A percentile compares a stretch with the other conserved stretches of the same genome.
Conservation (phyloP, 352 stramenopile genomes). For the Phytophthora boehmeriae region DNA sequence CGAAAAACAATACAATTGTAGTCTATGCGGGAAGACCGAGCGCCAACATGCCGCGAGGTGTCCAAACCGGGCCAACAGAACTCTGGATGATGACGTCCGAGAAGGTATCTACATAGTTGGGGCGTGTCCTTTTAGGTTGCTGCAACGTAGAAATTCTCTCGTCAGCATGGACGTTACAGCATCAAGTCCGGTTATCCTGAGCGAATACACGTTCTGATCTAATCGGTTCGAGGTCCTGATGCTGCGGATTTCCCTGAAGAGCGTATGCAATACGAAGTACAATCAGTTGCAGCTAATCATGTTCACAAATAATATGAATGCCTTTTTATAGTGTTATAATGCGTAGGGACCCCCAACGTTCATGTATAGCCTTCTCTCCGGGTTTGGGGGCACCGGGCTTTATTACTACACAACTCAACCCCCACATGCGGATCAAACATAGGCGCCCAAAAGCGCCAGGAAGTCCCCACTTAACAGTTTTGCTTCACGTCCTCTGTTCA, state of each 20-base stretch:
- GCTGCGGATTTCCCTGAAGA: constrained; percentile 20
- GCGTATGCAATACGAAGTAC: constrained; percentile 19
- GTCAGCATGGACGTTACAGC: neutral
- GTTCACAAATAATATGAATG: constrained; percentile 7
- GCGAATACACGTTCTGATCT: constrained; percentile 15
- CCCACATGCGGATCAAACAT: constrained; percentile 22
- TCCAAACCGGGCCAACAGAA: neutral
- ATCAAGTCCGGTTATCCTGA: constrained; percentile 8
- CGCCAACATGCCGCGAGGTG: constrained; percentile 13
- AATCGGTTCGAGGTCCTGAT: constrained; percentile 5
- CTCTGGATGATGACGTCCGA: constrained; percentile 6
- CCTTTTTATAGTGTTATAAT: no score
- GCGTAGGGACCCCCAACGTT: neutral
- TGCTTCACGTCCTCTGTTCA: no score
- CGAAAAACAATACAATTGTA: neutral
- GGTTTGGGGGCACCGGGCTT: constrained; percentile 19
- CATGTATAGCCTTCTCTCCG: constrained; percentile 4
- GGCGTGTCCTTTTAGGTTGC: constrained; percentile 2
- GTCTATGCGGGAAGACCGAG: constrained; percentile 3
- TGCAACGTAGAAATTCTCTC: neutral
- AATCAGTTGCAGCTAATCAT: constrained; percentile 13
- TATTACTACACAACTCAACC: constrained; percentile 17
- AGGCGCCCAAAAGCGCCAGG: neutral
- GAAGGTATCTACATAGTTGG: constrained; percentile 11
- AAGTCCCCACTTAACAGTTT: no score